Percentiles rank a stretch among this genome's conserved stretches.
phyloP scores from a whole-genome alignment of 371 early-diverging fungal genomes.

The Mucor racemosus region DNA sequence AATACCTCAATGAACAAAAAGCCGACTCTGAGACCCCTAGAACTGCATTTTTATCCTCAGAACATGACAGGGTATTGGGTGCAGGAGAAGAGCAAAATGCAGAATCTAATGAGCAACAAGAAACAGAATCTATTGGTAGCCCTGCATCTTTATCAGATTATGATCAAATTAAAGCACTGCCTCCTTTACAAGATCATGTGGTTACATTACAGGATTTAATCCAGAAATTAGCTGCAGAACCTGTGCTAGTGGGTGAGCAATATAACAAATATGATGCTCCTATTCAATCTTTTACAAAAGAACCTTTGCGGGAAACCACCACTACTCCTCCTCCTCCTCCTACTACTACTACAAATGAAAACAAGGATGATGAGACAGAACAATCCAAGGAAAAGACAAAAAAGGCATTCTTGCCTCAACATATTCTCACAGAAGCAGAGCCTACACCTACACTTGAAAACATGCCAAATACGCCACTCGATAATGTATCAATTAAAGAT shows the following conservation, averaged over 20 bases:
- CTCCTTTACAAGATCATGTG: constrained; percentile 29
- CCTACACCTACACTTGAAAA: constrained; percentile 29
- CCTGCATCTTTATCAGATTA: background rate
- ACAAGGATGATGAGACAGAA: background rate
- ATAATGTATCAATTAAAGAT: constrained; percentile 2
- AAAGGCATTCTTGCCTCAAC: constrained; percentile 25
- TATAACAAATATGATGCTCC: constrained; percentile 15
- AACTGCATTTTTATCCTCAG: constrained; percentile 10
- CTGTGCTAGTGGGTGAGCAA: constrained; percentile 21
- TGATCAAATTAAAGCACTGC: constrained; percentile 4
- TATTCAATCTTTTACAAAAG: constrained; percentile 11
- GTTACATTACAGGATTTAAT: constrained; percentile 26
- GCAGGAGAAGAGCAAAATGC: background rate
- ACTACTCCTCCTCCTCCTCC: background rate
- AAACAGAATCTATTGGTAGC: background rate
- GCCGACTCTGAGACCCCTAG: constrained; percentile 10
- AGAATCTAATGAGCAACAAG: background rate
- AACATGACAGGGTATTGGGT: constrained; percentile 6
- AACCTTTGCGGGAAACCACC: background rate
- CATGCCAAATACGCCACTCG: constrained; percentile 14
- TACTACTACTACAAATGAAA: background rate
- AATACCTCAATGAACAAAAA: constrained; percentile 19
- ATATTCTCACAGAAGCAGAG: constrained; percentile 33
- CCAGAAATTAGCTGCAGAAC: constrained; percentile 22
- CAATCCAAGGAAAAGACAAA: background rate